Evolutionary conservation across 192 early-diverging fungal genomes (phyloP).

Genomic region (Geranomyces michiganensis): DNA sequence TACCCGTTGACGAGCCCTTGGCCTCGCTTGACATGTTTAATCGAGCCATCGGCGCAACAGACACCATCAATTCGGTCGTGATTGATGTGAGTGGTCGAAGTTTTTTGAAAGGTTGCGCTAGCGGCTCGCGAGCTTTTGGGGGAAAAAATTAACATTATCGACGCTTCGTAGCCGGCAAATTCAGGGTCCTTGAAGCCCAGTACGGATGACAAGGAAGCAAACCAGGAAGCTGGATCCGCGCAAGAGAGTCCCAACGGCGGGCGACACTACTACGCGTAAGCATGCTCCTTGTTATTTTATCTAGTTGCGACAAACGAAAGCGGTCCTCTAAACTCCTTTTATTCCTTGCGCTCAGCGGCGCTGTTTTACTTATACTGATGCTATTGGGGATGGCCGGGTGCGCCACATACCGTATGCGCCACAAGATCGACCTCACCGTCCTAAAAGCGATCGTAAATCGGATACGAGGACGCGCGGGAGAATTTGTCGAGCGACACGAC

Average conservation of each 20-base stretch:
- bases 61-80: not conserved
- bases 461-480: not conserved
- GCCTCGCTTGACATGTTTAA: constrained; percentile 66
- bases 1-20: constrained; percentile 64
- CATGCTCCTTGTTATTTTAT: not conserved
- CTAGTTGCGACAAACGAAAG: not conserved
- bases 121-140: too few species aligned
- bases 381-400: constrained; percentile 6
- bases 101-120: not conserved
- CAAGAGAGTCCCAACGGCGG: not conserved
- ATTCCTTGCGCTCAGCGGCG: constrained; percentile 12
- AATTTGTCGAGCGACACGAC: not conserved
- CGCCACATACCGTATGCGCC: constrained; percentile 18
- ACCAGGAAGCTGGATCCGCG: not conserved
- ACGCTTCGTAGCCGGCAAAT: too few species aligned
- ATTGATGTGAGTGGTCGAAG: not conserved
- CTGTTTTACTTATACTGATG: constrained; percentile 22
- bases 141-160: too few species aligned
- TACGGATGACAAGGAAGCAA: too few species aligned
- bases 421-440: not conserved
- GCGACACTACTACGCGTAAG: constrained; percentile 32
- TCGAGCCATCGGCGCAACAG: constrained; percentile 44
- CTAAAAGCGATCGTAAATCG: not conserved
- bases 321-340: not conserved
- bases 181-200: too few species aligned